These are phyloP conservation scores for Fusarium equiseti DNA, from an alignment of 2,329 filamentous ascomycete genomes.

Conservation along the genomic window DNA sequence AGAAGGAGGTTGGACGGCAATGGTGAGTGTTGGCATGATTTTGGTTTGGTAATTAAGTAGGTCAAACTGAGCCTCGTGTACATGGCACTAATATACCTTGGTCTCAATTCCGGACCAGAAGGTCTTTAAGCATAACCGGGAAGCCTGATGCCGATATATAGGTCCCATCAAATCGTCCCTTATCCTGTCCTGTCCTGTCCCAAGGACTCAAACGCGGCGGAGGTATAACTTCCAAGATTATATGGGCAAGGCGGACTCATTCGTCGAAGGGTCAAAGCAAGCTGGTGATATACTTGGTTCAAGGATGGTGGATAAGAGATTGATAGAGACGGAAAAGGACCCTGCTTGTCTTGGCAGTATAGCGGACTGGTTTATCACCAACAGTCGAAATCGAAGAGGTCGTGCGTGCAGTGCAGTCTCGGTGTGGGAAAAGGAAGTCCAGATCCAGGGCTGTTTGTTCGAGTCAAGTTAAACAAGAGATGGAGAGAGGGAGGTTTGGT, in stretches of 20 bases:
- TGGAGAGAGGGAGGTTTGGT: neutral
- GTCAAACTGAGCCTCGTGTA: neutral
- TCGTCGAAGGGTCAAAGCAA: neutral
- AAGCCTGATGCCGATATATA: constrained; percentile 3
- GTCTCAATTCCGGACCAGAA: neutral
- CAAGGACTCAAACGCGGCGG: neutral
- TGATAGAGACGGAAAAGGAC: neutral
- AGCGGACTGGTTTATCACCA: neutral
- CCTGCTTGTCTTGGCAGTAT: neutral
- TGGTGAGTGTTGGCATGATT: constrained; percentile 30
- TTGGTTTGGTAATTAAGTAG: neutral
- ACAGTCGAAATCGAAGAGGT: neutral
- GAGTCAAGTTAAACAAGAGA: neutral
- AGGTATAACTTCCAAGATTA: neutral
- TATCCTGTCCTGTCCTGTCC: neutral
- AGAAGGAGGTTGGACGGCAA: constrained; percentile 46
- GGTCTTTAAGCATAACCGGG: constrained; percentile 18
- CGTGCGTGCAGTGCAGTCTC: neutral
- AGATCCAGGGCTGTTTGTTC: neutral
- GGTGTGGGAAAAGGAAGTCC: neutral
- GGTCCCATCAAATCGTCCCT: neutral
- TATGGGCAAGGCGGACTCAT: neutral
- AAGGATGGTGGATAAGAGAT: neutral
- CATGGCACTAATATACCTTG: constrained; percentile 13
- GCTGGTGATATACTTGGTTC: neutral